Evolutionary conservation across 805 yeast genomes (phyloP).

Genomic region (Yarrowia keelungensis): DNA sequence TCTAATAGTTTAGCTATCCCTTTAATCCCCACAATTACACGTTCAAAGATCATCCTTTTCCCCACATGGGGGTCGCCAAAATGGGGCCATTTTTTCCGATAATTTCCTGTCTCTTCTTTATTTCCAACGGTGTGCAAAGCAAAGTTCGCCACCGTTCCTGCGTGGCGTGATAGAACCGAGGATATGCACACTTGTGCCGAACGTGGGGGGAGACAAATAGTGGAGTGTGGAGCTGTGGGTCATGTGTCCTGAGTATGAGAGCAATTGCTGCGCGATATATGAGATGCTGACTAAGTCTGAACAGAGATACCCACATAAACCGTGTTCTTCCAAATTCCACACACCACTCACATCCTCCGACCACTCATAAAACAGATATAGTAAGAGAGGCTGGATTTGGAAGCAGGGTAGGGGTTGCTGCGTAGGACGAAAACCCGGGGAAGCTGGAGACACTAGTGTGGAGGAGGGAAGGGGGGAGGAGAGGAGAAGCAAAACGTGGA

Average conservation of each 20-base stretch:
- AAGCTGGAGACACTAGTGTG: slow-evolving; percentile 18
- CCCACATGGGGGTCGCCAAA: background rate
- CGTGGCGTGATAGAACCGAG: slow-evolving; percentile 37
- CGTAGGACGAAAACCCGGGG: slow-evolving; percentile 22
- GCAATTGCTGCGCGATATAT: background rate
- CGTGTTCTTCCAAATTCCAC: no score
- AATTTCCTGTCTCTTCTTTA: background rate
- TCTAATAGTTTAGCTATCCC: no score
- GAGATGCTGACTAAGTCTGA: no score
- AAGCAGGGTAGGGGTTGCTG: slow-evolving; percentile 12
- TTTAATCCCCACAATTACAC: no score
- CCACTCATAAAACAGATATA: slow-evolving; percentile 24
- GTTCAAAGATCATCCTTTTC: no score
- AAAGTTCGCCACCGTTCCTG: slow-evolving; percentile 36
- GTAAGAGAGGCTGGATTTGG: slow-evolving; percentile 9
- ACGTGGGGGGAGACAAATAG: background rate
- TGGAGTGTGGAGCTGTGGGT: background rate
- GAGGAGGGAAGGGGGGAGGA: background rate
- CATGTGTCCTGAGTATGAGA: background rate
- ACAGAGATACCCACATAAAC: no score
- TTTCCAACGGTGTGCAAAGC: slow-evolving; percentile 12
- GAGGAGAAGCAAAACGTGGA: background rate
- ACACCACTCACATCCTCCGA: no score
- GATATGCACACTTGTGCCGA: slow-evolving; percentile 31
- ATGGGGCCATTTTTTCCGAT: slow-evolving; percentile 12